Base-by-base conservation (phyloP, 164 flowering plant genomes). In the Vitis vinifera region DNA sequence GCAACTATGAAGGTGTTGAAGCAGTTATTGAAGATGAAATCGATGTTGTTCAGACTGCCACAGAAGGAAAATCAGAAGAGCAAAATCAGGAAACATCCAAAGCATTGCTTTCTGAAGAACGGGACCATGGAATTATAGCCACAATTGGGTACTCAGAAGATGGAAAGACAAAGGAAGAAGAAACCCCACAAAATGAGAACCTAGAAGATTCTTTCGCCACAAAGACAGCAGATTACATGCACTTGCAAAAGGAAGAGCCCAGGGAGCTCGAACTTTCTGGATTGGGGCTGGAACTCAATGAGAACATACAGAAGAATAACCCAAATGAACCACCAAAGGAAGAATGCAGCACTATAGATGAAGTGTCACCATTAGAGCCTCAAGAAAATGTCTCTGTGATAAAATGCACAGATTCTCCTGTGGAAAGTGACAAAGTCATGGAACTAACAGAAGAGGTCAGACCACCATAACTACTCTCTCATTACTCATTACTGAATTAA, bases 391-490 rank as follows among this genome's bases (percentile, higher is more conserved):
- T 10, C 44, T 58, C 65, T 51, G 61, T 57, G 55, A 31, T 6
- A 16, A 62, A 55, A 29, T 49, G 15, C 59, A 50, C 23, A 15
- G 62, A 47, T 23, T 59, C 66, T 19, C 16, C 44, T 16, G 50
- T 68, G 51, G 68, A 74, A 49, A 19, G 31, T 27, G 60, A 79
- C 61, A 61, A 51, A 63, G 60, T n/a, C 51, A 23, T 50, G 17
- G 70, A 53, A 66, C 44, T 47, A 58, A 30, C 29, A 10, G 76
- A 78, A 62, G 73, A 78, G 75, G 80, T 77, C 15, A 72, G 67
- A 9, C 50, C n/a, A 3, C 2, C 57, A 37, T n/a, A 16, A 31
- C 5, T 37, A 13, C 55, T 3, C 30, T 27, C 50, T 14, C 3
- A 14, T 23, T 4, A 37, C 31, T 7, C 13, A 44, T 53, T 37